Conservation (phyloP, 106 monocot genomes). For the Ottelia alismoides region DNA sequence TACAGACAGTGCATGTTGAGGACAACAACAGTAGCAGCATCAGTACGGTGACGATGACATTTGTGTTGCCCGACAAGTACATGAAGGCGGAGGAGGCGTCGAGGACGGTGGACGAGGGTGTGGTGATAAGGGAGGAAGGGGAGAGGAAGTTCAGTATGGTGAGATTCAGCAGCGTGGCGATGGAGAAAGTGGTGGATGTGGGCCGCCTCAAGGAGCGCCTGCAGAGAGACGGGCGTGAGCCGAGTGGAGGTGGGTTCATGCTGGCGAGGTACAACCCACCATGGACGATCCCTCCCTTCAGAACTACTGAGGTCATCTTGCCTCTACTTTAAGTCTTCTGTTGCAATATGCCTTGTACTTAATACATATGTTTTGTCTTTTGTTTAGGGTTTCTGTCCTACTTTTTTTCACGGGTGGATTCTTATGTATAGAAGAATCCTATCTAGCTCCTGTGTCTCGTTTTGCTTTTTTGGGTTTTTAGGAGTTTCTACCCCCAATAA, state of each 20-base stretch:
- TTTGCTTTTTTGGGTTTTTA: too few species aligned
- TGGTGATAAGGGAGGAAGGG: constrained; percentile 53
- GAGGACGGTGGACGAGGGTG: constrained; percentile 63
- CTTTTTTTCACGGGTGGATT: too few species aligned
- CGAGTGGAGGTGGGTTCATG: constrained; percentile 31
- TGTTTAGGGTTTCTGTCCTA: too few species aligned
- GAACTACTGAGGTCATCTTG: constrained; percentile 88
- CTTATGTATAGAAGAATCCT: too few species aligned
- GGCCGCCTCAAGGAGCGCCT: constrained; percentile 40
- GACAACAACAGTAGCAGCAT: too few species aligned
- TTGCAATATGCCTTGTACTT: too few species aligned
- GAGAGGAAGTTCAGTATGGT: constrained; percentile 71
- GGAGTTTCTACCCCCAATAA: too few species aligned
- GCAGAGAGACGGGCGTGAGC: constrained; percentile 60
- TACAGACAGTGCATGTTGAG: too few species aligned
- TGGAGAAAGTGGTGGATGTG: constrained; percentile 38
- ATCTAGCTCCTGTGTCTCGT: too few species aligned
- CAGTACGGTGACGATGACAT: constrained; percentile 57
- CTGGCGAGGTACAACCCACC: constrained; percentile 93
- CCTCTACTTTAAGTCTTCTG: too few species aligned
- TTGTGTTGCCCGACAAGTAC: constrained; percentile 73
- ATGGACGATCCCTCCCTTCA: constrained; percentile 69
- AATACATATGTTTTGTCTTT: too few species aligned
- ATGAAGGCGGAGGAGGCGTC: constrained; percentile 65
- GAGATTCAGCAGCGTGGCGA: constrained; percentile 59